Base-by-base conservation (phyloP, 306 rosid genomes). In the Gastrolobium bilobum region DNA sequence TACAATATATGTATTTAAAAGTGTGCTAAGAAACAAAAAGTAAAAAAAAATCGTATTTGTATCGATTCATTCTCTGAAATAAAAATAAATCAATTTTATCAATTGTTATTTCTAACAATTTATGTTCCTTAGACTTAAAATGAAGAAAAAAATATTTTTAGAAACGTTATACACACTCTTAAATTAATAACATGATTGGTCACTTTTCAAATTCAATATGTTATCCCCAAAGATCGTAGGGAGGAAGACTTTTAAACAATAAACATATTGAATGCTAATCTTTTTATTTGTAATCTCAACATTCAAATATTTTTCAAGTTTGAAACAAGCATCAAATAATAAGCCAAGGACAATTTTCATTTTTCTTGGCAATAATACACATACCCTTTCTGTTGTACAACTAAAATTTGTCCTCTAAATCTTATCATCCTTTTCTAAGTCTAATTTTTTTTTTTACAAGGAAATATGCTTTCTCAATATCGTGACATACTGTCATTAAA, bases 271-370 rank as follows among this genome's bases (percentile, higher is more conserved):
- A 56, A 34, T 33, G 60, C 6, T 68, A 54, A 47, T 43, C 40
- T 81, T 81, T 81, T 85, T 80, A 91, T 88, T 91, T 81, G 83
- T 64, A 86, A 73, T 73, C 76, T 81, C 70, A 67, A 34, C 47
- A 68, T 84, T 52, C 59, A 51, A 80, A 81, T 76, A 73, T 82
- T 77, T 72, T 76, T 75, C 77, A 61, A 60, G 83, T 83, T 78
- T 35, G 76, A 33, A 75, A 50, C 66, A 37, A 63, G 77, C 80
- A 83, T 39, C 40, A 79, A 39, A 26, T 70, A 82, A 40, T 52
- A 61, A 79, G 80, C 65, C 69, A 60, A 64, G 59, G 73, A 46
- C 63, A 74, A 81, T 40, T 66, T 73, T 14, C 44, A n/a, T 66
- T 76, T 54, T 47, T 53, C 78, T 61, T 71, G 78, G 80, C 83